Evolutionary conservation across 2,329 filamentous ascomycete species (phyloP).

Genomic region (Aureobasidium sp.): DNA sequence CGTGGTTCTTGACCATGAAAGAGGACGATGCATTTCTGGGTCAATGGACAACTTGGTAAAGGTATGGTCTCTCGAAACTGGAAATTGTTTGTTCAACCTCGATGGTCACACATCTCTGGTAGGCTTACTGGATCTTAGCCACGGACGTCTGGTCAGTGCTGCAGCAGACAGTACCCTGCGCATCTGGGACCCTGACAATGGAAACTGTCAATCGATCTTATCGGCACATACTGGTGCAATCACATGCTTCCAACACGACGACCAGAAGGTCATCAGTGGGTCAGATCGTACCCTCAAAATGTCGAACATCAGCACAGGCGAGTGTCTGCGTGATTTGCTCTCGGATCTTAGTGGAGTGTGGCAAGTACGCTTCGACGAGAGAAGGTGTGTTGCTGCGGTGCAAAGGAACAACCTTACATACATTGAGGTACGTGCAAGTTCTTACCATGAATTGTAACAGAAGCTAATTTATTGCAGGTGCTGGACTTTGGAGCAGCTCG

Average conservation of each 20-base stretch:
- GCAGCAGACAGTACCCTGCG: constrained; percentile 91
- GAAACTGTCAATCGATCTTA: constrained; percentile 80
- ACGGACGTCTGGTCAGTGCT: constrained; percentile 85
- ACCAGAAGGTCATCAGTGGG: constrained; percentile 90
- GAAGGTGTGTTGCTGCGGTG: constrained; percentile 90
- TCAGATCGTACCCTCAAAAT: constrained; percentile 95
- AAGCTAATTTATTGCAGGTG: constrained; percentile 54
- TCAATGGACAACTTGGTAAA: constrained; percentile 98
- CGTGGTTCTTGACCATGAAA: constrained; percentile 83
- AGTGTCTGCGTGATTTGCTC: constrained; percentile 85
- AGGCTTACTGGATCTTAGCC: constrained; percentile 79
- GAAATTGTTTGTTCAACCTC: constrained; percentile 75
- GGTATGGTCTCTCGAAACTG: constrained; percentile 90
- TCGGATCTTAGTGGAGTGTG: constrained; percentile 94
- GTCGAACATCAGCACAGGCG: constrained; percentile 91
- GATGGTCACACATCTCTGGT: constrained; percentile 91
- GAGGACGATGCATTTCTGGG: constrained; percentile 92
- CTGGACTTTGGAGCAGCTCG: constrained; percentile 93
- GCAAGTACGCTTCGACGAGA: constrained; percentile 97
- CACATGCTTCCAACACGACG: constrained; percentile 97
- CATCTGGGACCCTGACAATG: constrained; percentile 94
- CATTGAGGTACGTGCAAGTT: constrained; percentile 65
- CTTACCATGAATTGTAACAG: not conserved
- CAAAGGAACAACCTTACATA: constrained; percentile 89
- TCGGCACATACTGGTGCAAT: constrained; percentile 95